These are phyloP conservation scores for Stephania yunnanensis DNA, from an alignment of 164 flowering plant species.

Conservation along the genomic window DNA sequence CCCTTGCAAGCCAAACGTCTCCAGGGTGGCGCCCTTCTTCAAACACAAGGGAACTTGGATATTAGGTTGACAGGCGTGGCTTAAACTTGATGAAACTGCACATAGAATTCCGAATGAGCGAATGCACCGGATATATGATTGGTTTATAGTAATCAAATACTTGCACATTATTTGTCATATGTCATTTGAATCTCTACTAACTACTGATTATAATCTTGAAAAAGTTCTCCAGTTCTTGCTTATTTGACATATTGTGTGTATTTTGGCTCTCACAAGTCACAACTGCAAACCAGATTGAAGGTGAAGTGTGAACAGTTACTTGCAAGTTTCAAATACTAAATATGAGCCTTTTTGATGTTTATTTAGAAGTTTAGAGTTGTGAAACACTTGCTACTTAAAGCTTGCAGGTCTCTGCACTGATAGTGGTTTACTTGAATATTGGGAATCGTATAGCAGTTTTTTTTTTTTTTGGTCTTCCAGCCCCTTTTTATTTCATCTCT, in stretches of 20 bases:
- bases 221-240: neutral
- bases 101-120: neutral
- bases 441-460: too few relatives aligned
- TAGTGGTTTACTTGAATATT: neutral
- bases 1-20: slow-evolving; percentile 61
- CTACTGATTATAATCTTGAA: neutral
- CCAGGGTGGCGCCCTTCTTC: slow-evolving; percentile 22
- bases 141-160: neutral
- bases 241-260: neutral
- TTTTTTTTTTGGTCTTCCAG: too few relatives aligned
- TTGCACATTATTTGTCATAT: neutral
- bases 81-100: slow-evolving; percentile 1
- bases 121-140: neutral
- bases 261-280: neutral
- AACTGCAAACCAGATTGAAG: neutral
- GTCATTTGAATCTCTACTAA: neutral
- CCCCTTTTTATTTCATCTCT: too few relatives aligned
- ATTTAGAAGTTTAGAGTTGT: neutral
- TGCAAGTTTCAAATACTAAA: too few relatives aligned
- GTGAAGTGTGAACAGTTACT: neutral
- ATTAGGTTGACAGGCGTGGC: neutral
- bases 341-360: neutral
- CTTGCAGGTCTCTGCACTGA: neutral
- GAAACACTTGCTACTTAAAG: neutral
- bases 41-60: neutral